Evolutionary conservation across 257 asterid genomes (phyloP).

Genomic region (Nicotiana paniculata): DNA sequence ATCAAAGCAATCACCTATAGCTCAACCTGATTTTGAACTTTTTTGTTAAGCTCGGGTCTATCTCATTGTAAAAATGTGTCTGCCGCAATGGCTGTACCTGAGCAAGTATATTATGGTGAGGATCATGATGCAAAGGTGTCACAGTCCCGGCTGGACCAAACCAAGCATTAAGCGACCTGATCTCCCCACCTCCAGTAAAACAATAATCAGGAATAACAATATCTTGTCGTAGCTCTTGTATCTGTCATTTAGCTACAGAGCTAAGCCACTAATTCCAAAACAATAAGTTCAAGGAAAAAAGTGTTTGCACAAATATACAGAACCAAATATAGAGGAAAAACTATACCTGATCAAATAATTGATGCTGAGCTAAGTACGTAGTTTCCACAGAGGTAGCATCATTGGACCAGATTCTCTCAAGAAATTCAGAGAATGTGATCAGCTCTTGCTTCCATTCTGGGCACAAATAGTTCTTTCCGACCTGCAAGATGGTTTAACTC

Average conservation of each 20-base stretch:
- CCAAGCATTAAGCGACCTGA: conserved; percentile 94
- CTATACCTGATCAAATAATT: conserved; percentile 82
- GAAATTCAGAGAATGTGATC: conserved; percentile 84
- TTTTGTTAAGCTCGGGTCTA: not conserved
- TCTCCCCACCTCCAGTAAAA: conserved; percentile 87
- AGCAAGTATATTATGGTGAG: conserved; percentile 95
- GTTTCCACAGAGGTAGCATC: conserved; percentile 34
- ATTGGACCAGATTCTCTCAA: conserved; percentile 60
- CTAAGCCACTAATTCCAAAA: conserved; percentile 7
- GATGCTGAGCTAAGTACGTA: conserved; percentile 91
- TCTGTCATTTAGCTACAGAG: conserved; percentile 38
- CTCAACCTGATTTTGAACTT: not conserved
- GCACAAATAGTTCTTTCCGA: conserved; percentile 54
- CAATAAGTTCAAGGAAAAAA: not conserved
- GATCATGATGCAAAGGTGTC: conserved; percentile 97
- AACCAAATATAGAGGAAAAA: not conserved
- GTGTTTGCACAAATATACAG: conserved; percentile 3
- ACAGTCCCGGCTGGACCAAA: conserved; percentile 95
- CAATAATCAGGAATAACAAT: conserved; percentile 90
- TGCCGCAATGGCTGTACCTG: conserved; percentile 43
- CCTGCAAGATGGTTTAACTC: conserved; percentile 26
- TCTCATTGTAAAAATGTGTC: not conserved
- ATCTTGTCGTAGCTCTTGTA: conserved; percentile 78
- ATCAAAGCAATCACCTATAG: not conserved
- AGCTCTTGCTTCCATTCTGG: conserved; percentile 75